A percentile compares a stretch with the other conserved stretches of the same genome.
These are phyloP conservation scores for Athelia psychrophila DNA, from an alignment of 1,284 basidiomycete species.

Conservation along the genomic window DNA sequence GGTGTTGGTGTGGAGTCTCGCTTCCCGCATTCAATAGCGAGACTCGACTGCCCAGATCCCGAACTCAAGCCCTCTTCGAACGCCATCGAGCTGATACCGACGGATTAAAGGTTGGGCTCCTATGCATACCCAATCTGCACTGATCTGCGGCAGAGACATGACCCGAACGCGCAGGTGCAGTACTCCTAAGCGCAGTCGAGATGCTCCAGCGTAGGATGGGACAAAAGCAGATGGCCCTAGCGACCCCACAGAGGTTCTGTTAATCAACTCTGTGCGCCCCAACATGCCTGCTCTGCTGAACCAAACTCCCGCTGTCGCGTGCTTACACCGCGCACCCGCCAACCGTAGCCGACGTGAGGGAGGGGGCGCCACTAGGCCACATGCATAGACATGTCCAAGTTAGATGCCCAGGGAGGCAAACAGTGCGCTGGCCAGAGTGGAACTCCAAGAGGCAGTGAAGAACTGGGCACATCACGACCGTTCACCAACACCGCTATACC, in stretches of 20 bases:
- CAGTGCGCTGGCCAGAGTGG: conserved; percentile 12
- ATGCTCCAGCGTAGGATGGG: too few relatives aligned
- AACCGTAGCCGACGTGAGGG: conserved; percentile 13
- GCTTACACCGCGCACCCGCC: conserved; percentile 9
- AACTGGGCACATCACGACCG: conserved; percentile 23
- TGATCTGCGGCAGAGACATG: too few relatives aligned
- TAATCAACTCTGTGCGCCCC: background rate
- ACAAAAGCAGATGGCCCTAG: too few relatives aligned
- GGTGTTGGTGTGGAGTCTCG: too few relatives aligned
- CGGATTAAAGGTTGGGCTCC: too few relatives aligned
- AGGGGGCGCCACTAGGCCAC: conserved; percentile 22
- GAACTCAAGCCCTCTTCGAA: too few relatives aligned
- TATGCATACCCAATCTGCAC: too few relatives aligned
- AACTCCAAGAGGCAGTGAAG: conserved; percentile 17
- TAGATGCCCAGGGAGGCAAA: conserved; percentile 19
- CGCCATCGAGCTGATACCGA: too few relatives aligned
- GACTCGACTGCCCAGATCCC: too few relatives aligned
- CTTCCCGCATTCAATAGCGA: too few relatives aligned
- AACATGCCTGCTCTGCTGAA: background rate
- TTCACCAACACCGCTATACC: conserved; percentile 20
- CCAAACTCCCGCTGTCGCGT: conserved; percentile 8
- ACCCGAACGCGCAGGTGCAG: too few relatives aligned
- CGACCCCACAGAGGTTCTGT: background rate
- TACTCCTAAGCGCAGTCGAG: too few relatives aligned
- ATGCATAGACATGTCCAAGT: conserved; percentile 23